Base-by-base conservation (phyloP, 1,284 basidiomycete genomes). In the Omphalotus olearius region DNA sequence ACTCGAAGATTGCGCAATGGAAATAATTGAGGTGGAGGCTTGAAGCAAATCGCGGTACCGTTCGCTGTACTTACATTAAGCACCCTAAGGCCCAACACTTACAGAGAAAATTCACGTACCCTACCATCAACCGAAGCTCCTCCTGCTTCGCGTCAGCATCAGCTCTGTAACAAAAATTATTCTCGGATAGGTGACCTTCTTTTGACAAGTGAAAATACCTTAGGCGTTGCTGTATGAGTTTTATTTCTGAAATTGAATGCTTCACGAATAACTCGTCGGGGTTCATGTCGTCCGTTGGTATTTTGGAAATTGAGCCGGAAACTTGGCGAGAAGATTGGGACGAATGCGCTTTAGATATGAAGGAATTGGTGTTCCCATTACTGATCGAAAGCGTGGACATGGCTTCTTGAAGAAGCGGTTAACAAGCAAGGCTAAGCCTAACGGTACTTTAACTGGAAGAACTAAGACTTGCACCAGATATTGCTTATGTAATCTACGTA, bases 81-180 rank as follows among this genome's bases (percentile, higher is more conserved):
- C 59, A 65, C 63, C 69, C 69, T 67, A 65, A 58, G 47, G 53
- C 50, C 30, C 45, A 51, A 47, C 47, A 44, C n/a, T 20, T 38
- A 35, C 25, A 43, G 4, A 41, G 41, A 16, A 56, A 13, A 16
- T 33, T 35, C 53, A 84, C 91, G 78, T 69, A 95, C 92, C 92
- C 93, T 66, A 98, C 94, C 93, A 96, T 98, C 25, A 90, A 76
- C 58, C 93, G 77, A 41, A 97, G 78, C 65, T 98, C 94, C 61
- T 93, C 88, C 63, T 93, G 90, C 68, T 96, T 96, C 47, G 85
- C 86, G 63, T 93, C 82, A 1, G 93, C 93, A 67, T 94, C 90
- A n/a, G 78, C 72, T 67, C 91, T 92, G 56, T 9, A 52, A 7
- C 43, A 52, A 46, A 55, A 23, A 50, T 51, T 43, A 46, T 26